Evolutionary conservation across 1,284 basidiomycete species (phyloP).

Genomic region (Ustilago xerochloae): DNA sequence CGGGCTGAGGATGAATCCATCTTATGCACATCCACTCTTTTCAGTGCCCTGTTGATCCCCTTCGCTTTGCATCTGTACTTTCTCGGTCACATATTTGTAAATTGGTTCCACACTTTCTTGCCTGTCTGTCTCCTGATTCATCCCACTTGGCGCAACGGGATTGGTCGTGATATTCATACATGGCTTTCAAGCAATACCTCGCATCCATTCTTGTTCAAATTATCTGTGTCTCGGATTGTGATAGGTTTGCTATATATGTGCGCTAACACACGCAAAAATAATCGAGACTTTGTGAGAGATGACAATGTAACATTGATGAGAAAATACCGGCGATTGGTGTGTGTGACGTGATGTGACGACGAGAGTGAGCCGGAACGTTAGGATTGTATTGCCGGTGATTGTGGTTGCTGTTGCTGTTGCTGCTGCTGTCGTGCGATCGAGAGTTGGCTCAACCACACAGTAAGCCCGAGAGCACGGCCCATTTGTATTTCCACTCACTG

Average conservation of each 20-base stretch:
- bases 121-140: not conserved
- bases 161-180: not conserved
- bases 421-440: not conserved
- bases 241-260: not conserved
- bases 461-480: too few relatives aligned
- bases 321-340: too few relatives aligned
- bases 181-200: not conserved
- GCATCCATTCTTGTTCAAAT: not conserved
- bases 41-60: constrained; percentile 7
- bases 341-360: constrained; percentile 12
- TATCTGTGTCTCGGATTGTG: too few relatives aligned
- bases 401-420: not conserved
- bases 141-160: constrained; percentile 28
- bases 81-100: constrained; percentile 20
- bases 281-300: too few relatives aligned
- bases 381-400: not conserved
- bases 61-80: constrained; percentile 26
- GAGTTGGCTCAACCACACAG: too few relatives aligned
- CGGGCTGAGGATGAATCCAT: constrained; percentile 7
- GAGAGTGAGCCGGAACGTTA: not conserved
- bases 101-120: constrained; percentile 6
- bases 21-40: not conserved
- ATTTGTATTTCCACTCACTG: too few relatives aligned
- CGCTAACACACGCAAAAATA: not conserved
- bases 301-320: too few relatives aligned